These are phyloP conservation scores for Solanum hybrid DNA, from an alignment of 305 asterid species.

Conservation along the genomic window DNA sequence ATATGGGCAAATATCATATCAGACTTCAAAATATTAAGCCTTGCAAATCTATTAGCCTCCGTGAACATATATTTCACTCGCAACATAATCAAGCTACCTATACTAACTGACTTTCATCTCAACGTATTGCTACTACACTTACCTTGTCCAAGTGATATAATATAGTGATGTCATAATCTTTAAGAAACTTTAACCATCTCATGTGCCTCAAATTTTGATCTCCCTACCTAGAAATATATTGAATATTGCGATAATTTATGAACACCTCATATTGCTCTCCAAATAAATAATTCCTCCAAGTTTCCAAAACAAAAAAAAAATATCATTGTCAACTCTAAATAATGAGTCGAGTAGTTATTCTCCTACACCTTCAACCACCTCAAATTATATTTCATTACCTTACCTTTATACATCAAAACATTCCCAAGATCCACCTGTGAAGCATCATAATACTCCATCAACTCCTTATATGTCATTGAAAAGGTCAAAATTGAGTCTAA, in stretches of 20 bases:
- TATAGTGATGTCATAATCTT: background rate
- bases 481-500: background rate
- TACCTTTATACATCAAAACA: background rate
- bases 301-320: too few relatives aligned
- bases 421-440: background rate
- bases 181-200: background rate
- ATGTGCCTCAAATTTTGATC: background rate
- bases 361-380: background rate
- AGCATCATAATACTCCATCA: background rate
- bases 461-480: background rate
- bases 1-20: too few relatives aligned
- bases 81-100: background rate
- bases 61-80: background rate
- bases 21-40: background rate
- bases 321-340: background rate
- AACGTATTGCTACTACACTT: background rate
- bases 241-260: background rate
- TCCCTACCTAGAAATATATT: background rate
- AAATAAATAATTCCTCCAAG: background rate
- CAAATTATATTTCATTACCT: background rate
- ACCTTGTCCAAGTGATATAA: background rate
- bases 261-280: background rate
- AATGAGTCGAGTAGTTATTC: background rate
- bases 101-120: background rate
- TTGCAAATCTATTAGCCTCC: background rate